phyloP scores from a whole-genome alignment of 2,329 filamentous ascomycete species.

The Fusarium piperis region DNA sequence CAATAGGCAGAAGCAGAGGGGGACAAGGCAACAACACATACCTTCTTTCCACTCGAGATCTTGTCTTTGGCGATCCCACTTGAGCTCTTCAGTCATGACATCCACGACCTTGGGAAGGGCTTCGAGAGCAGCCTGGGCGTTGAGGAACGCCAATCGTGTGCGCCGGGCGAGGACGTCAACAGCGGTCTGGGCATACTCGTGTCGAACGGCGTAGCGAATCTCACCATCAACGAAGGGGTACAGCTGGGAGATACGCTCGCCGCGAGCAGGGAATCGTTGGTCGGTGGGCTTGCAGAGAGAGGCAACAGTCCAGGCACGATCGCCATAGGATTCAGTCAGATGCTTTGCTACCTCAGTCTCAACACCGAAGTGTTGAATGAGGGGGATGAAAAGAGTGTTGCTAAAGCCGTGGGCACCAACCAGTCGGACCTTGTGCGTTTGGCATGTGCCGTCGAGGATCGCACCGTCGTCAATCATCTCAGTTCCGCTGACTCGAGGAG shows the following conservation, averaged over 20 bases:
- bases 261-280: constrained; percentile 82
- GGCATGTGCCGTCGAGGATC: constrained; percentile 72
- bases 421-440: constrained; percentile 84
- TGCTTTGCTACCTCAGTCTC: constrained; percentile 94
- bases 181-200: constrained; percentile 92
- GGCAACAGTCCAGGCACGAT: constrained; percentile 91
- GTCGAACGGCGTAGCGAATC: constrained; percentile 84
- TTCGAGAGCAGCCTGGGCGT: constrained; percentile 89
- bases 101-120: constrained; percentile 87
- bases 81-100: constrained; percentile 85
- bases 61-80: constrained; percentile 78
- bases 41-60: constrained; percentile 84
- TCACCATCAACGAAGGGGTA: constrained; percentile 96
- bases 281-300: constrained; percentile 81
- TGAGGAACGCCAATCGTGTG: constrained; percentile 88
- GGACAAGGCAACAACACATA: constrained; percentile 49
- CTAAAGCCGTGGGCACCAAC: constrained; percentile 88
- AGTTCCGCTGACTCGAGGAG: constrained; percentile 75
- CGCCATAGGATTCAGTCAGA: constrained; percentile 86
- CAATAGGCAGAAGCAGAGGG: constrained; percentile 6
- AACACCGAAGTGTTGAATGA: constrained; percentile 92
- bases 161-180: constrained; percentile 88
- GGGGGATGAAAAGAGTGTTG: constrained; percentile 90
- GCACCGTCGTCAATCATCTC: constrained; percentile 77
- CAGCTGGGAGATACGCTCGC: constrained; percentile 79